Evolutionary conservation across 1,284 basidiomycete genomes (phyloP), one percentile per base, ranked within the genome.

Genomic region (Cryptococcus sp.): DNA sequence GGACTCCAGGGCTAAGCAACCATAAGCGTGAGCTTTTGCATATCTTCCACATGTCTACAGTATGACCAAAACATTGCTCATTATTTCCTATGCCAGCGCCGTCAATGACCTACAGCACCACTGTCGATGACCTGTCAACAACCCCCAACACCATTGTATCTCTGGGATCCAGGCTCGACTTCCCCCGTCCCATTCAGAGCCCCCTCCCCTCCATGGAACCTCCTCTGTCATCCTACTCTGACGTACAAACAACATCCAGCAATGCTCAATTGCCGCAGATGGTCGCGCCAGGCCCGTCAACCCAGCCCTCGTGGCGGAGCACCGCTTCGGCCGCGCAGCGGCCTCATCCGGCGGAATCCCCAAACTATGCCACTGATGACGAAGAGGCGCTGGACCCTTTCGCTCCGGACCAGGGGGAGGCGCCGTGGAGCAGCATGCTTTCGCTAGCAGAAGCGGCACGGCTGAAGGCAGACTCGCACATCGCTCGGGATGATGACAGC

Each of bases 1-100:
- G 72, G 80, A 2, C 8, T 24, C 28, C 33, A 7, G 47, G 15
- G 13, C 40, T 28, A n/a, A 46, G 66, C 73, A 33, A 52, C 78
- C 80, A 54, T 83, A 42, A 33, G 43, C 78, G 7, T 84, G 83
- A 69, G 80, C 83, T 15, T 80, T 80, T 44, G 16, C 18, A 13
- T 20, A 18, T 36, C 21, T 15, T 24, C 15, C 21, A 50, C 44
- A 11, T 5, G n/a, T 24, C 24, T 45, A 3, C 20, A 4, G n/a
- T 23, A n/a, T 5, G n/a, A 45, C 12, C 44, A 45, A 11, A 8
- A 5, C 12, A 20, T 24, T 45, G n/a, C 20, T 13, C 5, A 42
- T 12, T 12, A 5, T 11, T 12, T 13, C 44, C 11, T 45, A 1
- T 33, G 16, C 8, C 44, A 44, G 35, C 21, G 35, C 36, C 20